Conservation (phyloP, 2,329 filamentous ascomycete species). For the Xenoacremonium recifei region DNA sequence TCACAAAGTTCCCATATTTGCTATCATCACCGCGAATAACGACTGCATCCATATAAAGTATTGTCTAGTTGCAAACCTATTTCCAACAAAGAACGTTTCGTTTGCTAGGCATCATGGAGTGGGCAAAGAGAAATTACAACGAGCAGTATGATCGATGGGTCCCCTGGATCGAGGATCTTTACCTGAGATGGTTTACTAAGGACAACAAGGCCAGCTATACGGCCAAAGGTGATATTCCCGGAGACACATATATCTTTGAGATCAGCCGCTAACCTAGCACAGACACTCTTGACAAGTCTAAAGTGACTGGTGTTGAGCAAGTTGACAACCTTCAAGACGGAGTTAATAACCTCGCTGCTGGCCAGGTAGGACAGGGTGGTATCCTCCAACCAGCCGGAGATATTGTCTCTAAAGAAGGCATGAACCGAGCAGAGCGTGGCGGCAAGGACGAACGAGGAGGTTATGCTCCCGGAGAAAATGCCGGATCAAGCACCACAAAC, state of each 20-base stretch:
- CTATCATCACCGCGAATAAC: no score
- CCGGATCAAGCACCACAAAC: constrained; percentile 27
- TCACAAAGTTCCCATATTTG: no score
- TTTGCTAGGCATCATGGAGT: constrained; percentile 53
- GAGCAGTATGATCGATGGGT: constrained; percentile 73
- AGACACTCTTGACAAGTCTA: constrained; percentile 68
- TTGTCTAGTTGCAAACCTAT: no score
- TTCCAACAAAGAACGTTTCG: no score
- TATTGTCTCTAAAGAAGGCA: constrained; percentile 58
- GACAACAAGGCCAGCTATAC: constrained; percentile 75
- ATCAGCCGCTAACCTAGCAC: constrained; percentile 4
- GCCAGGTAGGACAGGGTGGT: constrained; percentile 68
- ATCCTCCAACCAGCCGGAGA: constrained; percentile 64
- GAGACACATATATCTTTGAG: no score
- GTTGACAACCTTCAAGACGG: constrained; percentile 69
- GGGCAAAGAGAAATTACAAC: constrained; percentile 64
- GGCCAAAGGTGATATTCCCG: constrained; percentile 55
- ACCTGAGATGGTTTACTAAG: constrained; percentile 70
- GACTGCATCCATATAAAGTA: no score
- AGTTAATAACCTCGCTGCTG: constrained; percentile 59
- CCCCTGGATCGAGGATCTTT: constrained; percentile 73
- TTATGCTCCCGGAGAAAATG: constrained; percentile 37
- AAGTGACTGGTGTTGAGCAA: constrained; percentile 65
- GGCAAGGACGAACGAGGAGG: constrained; percentile 61
- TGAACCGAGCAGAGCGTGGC: constrained; percentile 63